Evolutionary conservation across 2,329 filamentous ascomycete genomes (phyloP).

Genomic region (Verticillium nubilum): DNA sequence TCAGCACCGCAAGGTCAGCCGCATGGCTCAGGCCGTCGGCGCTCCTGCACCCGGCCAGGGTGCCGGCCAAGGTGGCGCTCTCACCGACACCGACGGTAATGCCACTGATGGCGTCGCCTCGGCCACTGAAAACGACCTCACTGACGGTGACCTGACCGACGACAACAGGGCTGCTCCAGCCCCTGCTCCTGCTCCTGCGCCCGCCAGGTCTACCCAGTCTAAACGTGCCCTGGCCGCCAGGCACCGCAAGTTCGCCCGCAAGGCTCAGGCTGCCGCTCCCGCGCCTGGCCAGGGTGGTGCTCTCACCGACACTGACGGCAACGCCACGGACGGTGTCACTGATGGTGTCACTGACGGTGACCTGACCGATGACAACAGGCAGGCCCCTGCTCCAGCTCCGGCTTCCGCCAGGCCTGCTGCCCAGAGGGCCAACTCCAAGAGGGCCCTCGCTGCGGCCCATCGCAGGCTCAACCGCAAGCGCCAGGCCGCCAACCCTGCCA

Average conservation of each 20-base stretch:
- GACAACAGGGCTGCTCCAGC: background rate
- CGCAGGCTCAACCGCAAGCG: background rate
- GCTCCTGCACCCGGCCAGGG: constrained; percentile 12
- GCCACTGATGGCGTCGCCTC: background rate
- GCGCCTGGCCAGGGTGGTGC: constrained; percentile 12
- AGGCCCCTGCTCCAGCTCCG: background rate
- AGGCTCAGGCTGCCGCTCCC: background rate
- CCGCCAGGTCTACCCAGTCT: background rate
- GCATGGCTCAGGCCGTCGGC: background rate
- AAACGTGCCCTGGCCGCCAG: background rate
- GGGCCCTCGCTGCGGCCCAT: too few relatives aligned
- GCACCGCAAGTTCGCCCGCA: background rate
- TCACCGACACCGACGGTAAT: background rate
- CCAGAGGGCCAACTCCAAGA: too few relatives aligned
- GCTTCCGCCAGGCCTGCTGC: too few relatives aligned
- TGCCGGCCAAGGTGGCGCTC: background rate
- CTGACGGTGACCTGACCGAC: background rate
- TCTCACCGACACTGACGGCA: constrained; percentile 11
- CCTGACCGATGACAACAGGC: background rate
- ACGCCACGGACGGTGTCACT: background rate
- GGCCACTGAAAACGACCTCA: background rate
- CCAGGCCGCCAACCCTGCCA: background rate
- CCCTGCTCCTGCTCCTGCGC: background rate
- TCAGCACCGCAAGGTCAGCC: background rate
- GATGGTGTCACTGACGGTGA: background rate